Evolutionary conservation across 495 filamentous ascomycete species (phyloP).

Genomic region (Penicillium roqueforti): DNA sequence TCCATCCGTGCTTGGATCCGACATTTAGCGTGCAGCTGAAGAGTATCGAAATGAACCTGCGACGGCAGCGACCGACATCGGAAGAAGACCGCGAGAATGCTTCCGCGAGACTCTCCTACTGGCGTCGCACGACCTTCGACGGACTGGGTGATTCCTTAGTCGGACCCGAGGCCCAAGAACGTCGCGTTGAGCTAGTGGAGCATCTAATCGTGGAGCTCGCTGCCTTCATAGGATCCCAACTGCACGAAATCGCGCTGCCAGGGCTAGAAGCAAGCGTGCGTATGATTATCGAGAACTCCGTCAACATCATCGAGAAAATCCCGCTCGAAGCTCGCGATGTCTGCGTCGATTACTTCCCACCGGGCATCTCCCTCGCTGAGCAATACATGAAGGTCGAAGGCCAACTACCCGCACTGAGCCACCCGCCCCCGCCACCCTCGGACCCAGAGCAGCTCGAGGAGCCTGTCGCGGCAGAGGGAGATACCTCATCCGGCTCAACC

Average conservation of each 20-base stretch:
- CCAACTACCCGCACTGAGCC: conserved; percentile 66
- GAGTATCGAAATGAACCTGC: conserved; percentile 83
- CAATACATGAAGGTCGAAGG: conserved; percentile 83
- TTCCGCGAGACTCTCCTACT: conserved; percentile 80
- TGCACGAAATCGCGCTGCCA: conserved; percentile 68
- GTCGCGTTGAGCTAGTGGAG: conserved; percentile 62
- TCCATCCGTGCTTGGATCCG: conserved; percentile 81
- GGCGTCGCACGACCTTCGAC: conserved; percentile 90
- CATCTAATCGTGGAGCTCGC: conserved; percentile 67
- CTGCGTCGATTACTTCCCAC: conserved; percentile 75
- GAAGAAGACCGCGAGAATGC: conserved; percentile 88
- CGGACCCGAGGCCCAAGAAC: conserved; percentile 57
- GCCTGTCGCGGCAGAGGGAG: conserved; percentile 38
- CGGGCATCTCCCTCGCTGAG: conserved; percentile 60
- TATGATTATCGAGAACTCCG: conserved; percentile 90
- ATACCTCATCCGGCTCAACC: conserved; percentile 28
- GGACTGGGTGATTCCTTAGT: conserved; percentile 71
- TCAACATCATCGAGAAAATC: conserved; percentile 80
- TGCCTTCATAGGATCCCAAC: conserved; percentile 60
- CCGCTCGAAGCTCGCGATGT: conserved; percentile 91
- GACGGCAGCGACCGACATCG: conserved; percentile 61
- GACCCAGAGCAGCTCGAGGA: conserved; percentile 20
- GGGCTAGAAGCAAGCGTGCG: conserved; percentile 76
- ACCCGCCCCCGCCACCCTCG: conserved; percentile 36
- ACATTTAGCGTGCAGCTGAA: conserved; percentile 75